phyloP scores from a whole-genome alignment of 2,329 filamentous ascomycete species.

The Dothistroma pini region DNA sequence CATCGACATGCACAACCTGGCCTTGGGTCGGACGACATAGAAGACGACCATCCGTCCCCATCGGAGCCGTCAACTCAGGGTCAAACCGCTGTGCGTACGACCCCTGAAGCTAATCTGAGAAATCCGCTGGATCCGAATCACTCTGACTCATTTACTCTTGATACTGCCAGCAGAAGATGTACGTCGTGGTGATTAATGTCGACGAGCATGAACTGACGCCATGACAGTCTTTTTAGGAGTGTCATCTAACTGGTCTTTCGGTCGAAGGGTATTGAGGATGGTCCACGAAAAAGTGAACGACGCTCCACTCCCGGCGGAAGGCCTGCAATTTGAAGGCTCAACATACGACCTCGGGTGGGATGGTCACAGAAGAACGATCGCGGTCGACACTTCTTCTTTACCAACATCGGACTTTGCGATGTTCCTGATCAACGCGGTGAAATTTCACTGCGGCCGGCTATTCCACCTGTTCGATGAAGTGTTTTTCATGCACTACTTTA shows the following conservation, averaged over 20 bases:
- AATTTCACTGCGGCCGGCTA: conserved; percentile 54
- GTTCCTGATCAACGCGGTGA: conserved; percentile 54
- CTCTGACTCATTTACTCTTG: conserved; percentile 31
- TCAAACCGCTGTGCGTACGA: conserved; percentile 9
- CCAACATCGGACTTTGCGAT: conserved; percentile 52
- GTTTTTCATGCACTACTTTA: conserved; percentile 46
- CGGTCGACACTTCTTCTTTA: conserved; percentile 39
- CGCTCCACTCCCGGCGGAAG: conserved; percentile 42
- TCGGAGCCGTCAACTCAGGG: conserved; percentile 7
- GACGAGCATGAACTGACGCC: not conserved
- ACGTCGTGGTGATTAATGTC: conserved; percentile 20
- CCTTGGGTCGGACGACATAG: conserved; percentile 2
- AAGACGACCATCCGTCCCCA: conserved; percentile 7
- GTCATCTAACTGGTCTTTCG: conserved; percentile 57
- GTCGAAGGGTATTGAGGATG: conserved; percentile 48
- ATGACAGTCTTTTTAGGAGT: conserved; percentile 50
- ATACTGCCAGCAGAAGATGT: conserved; percentile 44
- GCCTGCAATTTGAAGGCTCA: conserved; percentile 50
- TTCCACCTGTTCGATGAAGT: conserved; percentile 55
- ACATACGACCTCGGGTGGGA: conserved; percentile 54
- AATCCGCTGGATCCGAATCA: conserved; percentile 42
- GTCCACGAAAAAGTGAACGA: conserved; percentile 48
- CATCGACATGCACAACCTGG: conserved; percentile 6
- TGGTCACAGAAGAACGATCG: conserved; percentile 35
- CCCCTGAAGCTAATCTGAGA: conserved; percentile 33